Base-by-base conservation (phyloP, 164 flowering plant genomes). In the Macadamia integrifolia region DNA sequence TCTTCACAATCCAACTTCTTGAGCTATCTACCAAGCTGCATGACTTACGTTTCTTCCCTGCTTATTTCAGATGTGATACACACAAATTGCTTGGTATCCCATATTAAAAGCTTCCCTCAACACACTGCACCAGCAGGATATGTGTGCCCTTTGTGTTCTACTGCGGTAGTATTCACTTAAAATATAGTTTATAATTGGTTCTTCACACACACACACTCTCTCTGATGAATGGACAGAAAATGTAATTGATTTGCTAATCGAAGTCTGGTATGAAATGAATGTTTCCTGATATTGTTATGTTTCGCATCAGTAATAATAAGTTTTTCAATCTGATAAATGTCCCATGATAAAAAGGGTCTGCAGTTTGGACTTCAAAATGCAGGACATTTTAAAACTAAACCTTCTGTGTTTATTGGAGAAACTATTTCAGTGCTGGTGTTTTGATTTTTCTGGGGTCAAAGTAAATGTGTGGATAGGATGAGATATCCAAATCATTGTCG, bases 91-190 rank as follows among this genome's bases (percentile, higher is more conserved):
- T 82, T 95, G 81, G 82, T 80, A 66, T 95, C 99, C 56, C 94
- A 89, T 71, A 73, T 95, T 79, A 88, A 92, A 78, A 82, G 91
- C 71, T 87, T 84, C 71, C 98, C 99, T 28, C 88, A 86, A 3
- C 87, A 89, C 70, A 92, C 98, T 76, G 99, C 97, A 66, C 98
- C 97, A 8, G 95, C 98, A 66, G 99, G 98, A 75, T 95, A 87
- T 66, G 85, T 79, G 50, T 95, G 99, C 71, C 99, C 98, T 74
- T 69, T 80, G 43, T 95, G 99, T 79, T 84, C 94, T 53, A 82
- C 91, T 61, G 67, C 92, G 70, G 99, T 91, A 79, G 80, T 88
- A 70, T 78, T 46, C 65, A 48, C 75, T 55, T 32, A 35, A 35
- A 35, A 30, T 60, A 59, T 18, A 52, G 53, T 11, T 72, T 8